A percentile compares a stretch with the other conserved stretches of the same genome.
Conservation (phyloP, 768 basidiomycete species). For the Krasilnikovozyma curviuscula region DNA sequence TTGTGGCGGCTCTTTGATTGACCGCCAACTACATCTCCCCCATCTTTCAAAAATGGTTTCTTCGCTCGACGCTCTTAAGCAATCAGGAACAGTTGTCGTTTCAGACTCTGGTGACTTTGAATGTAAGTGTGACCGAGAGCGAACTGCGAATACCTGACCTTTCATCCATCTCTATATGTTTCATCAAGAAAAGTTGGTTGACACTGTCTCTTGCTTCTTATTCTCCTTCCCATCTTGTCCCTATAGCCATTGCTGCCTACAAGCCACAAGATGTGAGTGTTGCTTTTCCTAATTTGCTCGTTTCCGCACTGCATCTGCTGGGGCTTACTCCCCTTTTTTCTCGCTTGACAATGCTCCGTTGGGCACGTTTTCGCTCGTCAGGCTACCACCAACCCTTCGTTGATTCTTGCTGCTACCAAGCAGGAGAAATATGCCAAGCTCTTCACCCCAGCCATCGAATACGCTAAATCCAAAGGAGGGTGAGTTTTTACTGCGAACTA, state of each 20-base stretch:
- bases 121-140: no score
- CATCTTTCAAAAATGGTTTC: conserved; percentile 21
- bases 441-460: conserved; percentile 52
- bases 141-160: no score
- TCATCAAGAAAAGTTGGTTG: background rate
- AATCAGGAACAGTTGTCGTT: conserved; percentile 86
- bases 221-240: conserved; percentile 9
- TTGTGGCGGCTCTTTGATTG: no score
- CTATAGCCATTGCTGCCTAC: conserved; percentile 10
- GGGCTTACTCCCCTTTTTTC: background rate
- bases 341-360: background rate
- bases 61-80: conserved; percentile 43
- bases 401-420: conserved; percentile 75
- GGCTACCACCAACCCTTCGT: conserved; percentile 93
- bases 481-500: conserved; percentile 19
- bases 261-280: conserved; percentile 9
- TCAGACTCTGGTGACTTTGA: conserved; percentile 96
- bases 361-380: conserved; percentile 21
- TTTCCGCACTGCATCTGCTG: background rate
- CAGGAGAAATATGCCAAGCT: conserved; percentile 67
- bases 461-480: conserved; percentile 65
- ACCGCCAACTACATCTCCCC: no score
- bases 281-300: background rate
- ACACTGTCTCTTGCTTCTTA: background rate
- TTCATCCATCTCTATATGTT: background rate